Base-by-base conservation (phyloP, 73 alveolate genomes). In the Symbiodinium natans region DNA sequence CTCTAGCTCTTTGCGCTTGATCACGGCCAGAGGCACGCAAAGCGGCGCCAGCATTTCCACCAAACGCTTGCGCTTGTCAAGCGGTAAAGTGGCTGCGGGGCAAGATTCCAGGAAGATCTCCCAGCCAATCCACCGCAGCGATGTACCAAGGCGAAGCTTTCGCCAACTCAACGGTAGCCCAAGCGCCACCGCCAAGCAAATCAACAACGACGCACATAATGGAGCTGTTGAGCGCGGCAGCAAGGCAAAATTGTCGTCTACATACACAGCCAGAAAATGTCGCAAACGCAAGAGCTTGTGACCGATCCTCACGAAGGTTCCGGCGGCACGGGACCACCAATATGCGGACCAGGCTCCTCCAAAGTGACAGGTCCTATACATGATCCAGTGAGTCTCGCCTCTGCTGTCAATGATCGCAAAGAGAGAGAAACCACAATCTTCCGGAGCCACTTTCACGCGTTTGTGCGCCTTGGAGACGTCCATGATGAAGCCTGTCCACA, bases 91-190 rank as follows among this genome's bases (percentile, higher is more conserved):
- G 36, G 82, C 82, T 0, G 21, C 1, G 17, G 93, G 52, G 19
- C 31, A 15, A n/a, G 19, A 19, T 1, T 5, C 38, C 31, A 46
- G 38, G 11, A 5, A 40, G 40, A 87, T 36, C 1, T 56, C 36
- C 85, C 94, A 87, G 31, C 94, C 85, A 19, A 59, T 87, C 94
- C 85, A 87, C 9, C 10, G n/a, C 21, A 59, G 34, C 68, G 27
- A 6, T 6, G 46, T 25, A 13, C 82, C 93, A 36, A 85, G 54
- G 34, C 23, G 46, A 10, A 43, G 6, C 48, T 85, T 85, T 29
- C 56, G 93, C 93, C 82, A 85, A 15, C 82, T 42, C 56, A 85
- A 13, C 4, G 80, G 54, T 42, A 56, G 15, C 25, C 46, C 31
- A n/a, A 33, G 31, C 3, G 42, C 41, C 5, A 11, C 21, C n/a